phyloP scores from a whole-genome alignment of 148 eudicot genomes.

The Nepenthes mirabilis region DNA sequence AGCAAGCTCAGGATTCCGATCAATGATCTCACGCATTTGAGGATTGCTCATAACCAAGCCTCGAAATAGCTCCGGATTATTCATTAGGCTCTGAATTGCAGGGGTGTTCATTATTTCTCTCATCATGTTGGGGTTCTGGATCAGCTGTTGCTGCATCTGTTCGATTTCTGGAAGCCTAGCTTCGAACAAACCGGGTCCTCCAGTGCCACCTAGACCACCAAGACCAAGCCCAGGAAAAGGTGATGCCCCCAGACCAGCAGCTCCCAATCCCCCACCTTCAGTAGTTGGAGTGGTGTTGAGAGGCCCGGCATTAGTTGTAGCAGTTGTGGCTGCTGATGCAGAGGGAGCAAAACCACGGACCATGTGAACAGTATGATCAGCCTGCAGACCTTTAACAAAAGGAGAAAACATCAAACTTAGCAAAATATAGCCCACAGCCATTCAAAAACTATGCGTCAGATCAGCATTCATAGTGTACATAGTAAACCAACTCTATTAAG shows the following conservation, averaged over 20 bases:
- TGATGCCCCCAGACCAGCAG: constrained; percentile 51
- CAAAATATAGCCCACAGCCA: not conserved
- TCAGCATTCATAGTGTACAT: too few relatives aligned
- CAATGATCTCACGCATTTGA: constrained; percentile 95
- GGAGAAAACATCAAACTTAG: not conserved
- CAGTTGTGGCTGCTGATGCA: constrained; percentile 29
- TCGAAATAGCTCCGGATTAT: constrained; percentile 84
- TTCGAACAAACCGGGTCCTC: constrained; percentile 56
- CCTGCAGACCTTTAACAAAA: constrained; percentile 44
- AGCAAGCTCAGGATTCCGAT: constrained; percentile 87
- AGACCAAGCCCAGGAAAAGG: constrained; percentile 66
- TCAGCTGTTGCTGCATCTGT: constrained; percentile 86
- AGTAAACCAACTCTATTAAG: too few relatives aligned
- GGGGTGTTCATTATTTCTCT: constrained; percentile 94
- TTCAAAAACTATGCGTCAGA: too few relatives aligned
- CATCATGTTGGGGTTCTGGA: constrained; percentile 96
- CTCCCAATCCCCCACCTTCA: constrained; percentile 32
- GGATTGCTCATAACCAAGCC: constrained; percentile 86
- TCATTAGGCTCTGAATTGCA: constrained; percentile 81
- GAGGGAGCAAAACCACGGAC: constrained; percentile 66
- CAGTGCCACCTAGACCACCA: constrained; percentile 38
- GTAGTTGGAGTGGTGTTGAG: constrained; percentile 24
- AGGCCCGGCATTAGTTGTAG: constrained; percentile 18
- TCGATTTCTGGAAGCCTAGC: constrained; percentile 77
- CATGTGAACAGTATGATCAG: constrained; percentile 77